Conservation (phyloP, 1,139 yeast species). For the Pichia norvegensis region DNA sequence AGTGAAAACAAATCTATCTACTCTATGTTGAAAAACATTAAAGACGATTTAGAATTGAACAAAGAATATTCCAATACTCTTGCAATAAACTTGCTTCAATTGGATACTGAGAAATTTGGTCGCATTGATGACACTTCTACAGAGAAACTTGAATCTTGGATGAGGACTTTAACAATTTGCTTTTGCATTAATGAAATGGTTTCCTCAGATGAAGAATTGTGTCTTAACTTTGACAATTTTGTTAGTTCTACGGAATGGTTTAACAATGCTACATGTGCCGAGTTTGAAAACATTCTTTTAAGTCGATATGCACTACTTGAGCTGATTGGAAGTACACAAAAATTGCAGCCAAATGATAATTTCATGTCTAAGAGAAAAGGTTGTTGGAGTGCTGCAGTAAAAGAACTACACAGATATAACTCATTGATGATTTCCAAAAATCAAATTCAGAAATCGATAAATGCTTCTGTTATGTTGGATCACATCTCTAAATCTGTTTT, state of each 20-base stretch:
- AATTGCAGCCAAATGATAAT: not conserved
- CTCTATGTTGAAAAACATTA: conserved; percentile 37
- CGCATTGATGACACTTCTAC: not conserved
- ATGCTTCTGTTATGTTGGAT: conserved; percentile 41
- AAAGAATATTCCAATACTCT: conserved; percentile 20
- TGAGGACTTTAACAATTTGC: conserved; percentile 34
- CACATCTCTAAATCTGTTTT: conserved; percentile 29
- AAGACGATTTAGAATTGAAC: conserved; percentile 28
- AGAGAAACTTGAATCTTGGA: conserved; percentile 27
- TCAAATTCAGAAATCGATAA: conserved; percentile 43
- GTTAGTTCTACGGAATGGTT: conserved; percentile 31
- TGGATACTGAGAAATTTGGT: conserved; percentile 2
- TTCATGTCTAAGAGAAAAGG: not conserved
- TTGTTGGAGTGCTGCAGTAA: conserved; percentile 28
- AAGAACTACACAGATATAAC: conserved; percentile 39
- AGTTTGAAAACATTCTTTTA: conserved; percentile 36
- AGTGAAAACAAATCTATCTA: conserved; percentile 41
- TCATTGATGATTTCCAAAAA: conserved; percentile 31
- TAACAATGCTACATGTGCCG: conserved; percentile 29
- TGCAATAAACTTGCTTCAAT: conserved; percentile 19
- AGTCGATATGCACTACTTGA: conserved; percentile 35
- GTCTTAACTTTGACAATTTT: conserved; percentile 7
- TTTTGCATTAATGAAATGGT: conserved; percentile 24
- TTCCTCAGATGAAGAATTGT: conserved; percentile 3
- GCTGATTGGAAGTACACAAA: conserved; percentile 18